Percentiles rank a stretch among this genome's conserved stretches.
Evolutionary conservation across 495 filamentous ascomycete genomes (phyloP).

Genomic region (Xylaria intraflava): DNA sequence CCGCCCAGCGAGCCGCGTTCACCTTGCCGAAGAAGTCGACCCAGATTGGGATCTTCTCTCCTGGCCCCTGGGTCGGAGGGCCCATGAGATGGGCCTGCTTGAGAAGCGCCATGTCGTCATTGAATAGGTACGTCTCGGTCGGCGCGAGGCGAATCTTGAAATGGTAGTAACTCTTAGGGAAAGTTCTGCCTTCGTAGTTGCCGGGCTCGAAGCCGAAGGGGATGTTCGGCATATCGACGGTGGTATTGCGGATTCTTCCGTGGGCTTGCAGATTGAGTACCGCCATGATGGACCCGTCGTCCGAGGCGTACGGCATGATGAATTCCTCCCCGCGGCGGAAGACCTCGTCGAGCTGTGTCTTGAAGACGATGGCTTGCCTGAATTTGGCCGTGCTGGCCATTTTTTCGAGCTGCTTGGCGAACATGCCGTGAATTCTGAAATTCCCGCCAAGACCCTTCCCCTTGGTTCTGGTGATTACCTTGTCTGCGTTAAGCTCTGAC

Average conservation of each 20-base stretch:
- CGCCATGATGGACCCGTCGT: constrained; percentile 64
- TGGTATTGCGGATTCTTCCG: constrained; percentile 49
- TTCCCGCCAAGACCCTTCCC: constrained; percentile 46
- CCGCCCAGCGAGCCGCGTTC: constrained; percentile 57
- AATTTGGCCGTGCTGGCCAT: constrained; percentile 40
- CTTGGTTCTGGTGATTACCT: constrained; percentile 53
- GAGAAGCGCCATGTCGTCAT: constrained; percentile 45
- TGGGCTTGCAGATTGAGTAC: constrained; percentile 60
- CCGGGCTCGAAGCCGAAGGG: constrained; percentile 69
- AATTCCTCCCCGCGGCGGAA: constrained; percentile 36
- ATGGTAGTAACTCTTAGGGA: constrained; percentile 55
- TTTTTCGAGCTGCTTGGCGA: constrained; percentile 45
- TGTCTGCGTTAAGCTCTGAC: constrained; percentile 50
- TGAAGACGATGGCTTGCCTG: constrained; percentile 51
- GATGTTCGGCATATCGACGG: constrained; percentile 54
- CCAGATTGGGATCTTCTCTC: constrained; percentile 63
- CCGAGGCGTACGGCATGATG: constrained; percentile 38
- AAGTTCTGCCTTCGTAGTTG: constrained; percentile 61
- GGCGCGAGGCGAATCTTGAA: constrained; percentile 59
- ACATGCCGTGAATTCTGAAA: constrained; percentile 54
- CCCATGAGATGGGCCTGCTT: constrained; percentile 27
- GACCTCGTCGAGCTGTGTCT: constrained; percentile 49
- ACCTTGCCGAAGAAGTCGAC: constrained; percentile 65
- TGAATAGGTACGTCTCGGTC: constrained; percentile 52
- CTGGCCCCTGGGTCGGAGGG: constrained; percentile 23